phyloP scores from a whole-genome alignment of 1,139 yeast species.

The Suhomyces maxii region DNA sequence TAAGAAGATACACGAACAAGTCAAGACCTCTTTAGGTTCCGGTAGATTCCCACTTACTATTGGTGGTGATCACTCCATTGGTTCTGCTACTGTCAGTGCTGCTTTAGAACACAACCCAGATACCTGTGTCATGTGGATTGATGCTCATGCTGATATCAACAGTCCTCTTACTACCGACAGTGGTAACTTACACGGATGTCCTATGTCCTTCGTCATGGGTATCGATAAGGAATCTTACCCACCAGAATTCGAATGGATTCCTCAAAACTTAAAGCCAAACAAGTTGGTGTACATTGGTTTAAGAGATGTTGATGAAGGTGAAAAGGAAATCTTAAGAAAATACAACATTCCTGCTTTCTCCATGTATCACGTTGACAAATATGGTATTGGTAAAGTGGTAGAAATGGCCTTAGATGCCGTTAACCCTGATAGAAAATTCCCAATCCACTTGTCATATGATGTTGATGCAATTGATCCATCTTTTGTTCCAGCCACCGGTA shows the following conservation, averaged over 20 bases:
- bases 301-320: constrained; percentile 89
- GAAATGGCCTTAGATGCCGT: constrained; percentile 85
- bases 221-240: constrained; percentile 64
- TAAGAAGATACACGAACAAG: constrained; percentile 61
- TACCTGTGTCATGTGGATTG: constrained; percentile 92
- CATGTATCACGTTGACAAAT: constrained; percentile 95
- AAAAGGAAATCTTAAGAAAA: constrained; percentile 70
- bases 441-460: constrained; percentile 90
- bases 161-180: constrained; percentile 83
- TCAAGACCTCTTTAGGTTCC: constrained; percentile 45
- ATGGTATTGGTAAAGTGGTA: constrained; percentile 87
- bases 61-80: constrained; percentile 98
- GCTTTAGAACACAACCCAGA: constrained; percentile 78
- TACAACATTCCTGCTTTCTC: constrained; percentile 81
- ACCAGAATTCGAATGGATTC: constrained; percentile 78
- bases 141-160: constrained; percentile 97
- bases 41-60: constrained; percentile 75
- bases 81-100: constrained; percentile 90
- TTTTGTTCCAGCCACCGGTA: constrained; percentile 95
- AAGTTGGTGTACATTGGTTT: constrained; percentile 92
- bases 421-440: constrained; percentile 71
- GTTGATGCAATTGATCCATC: constrained; percentile 97
- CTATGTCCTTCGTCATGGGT: constrained; percentile 88
- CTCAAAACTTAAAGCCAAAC: constrained; percentile 60
- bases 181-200: constrained; percentile 97